Percentiles rank a stretch among this genome's conserved stretches.
Conservation (phyloP, 176 grass and related monocot genomes). For the sorghum (Sorghum bicolor) region Sorghum_bicolor_NCBIv3 NC_012873.2:8099001-8099500, state of each 20-base stretch:
- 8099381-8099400: constrained; percentile 45
- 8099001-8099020: constrained; percentile 9
- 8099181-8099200: constrained; percentile 30
- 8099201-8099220: constrained; percentile 61
- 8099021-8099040: background rate
- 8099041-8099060: constrained; percentile 7
- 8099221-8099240: background rate
- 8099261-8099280: constrained; percentile 68
- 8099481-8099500: constrained; percentile 45
- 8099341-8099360: background rate
- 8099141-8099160: constrained; percentile 33
- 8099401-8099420: constrained; percentile 50
- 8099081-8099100: constrained; percentile 94
- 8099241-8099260: constrained; percentile 27
- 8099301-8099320: constrained; percentile 48
- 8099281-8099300: constrained; percentile 47
- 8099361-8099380: constrained; percentile 35
- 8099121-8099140: constrained; percentile 79
- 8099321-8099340: constrained; percentile 31
- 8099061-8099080: constrained; percentile 86
- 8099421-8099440: constrained; percentile 23
- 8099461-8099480: constrained; percentile 47
- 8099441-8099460: constrained; percentile 12
- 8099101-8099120: constrained; percentile 97
- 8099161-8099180: constrained; percentile 23